Conservation (phyloP, 306 rosid species). For the Astragalus membranaceus region DNA sequence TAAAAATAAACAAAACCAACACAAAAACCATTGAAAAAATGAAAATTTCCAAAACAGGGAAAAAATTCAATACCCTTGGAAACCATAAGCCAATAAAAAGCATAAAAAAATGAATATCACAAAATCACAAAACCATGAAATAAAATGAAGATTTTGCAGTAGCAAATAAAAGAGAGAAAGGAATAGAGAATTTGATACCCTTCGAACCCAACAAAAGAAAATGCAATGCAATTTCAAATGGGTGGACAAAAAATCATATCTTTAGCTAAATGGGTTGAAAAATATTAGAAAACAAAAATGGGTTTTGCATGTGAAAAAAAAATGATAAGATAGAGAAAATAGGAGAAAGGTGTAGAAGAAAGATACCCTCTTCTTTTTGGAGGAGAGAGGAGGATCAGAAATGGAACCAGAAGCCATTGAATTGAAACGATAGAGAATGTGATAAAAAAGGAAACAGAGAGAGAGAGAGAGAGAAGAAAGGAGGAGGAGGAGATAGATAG, state of each 20-base stretch:
- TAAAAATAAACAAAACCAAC: background rate
- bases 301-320: background rate
- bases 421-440: constrained; percentile 24
- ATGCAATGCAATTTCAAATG: background rate
- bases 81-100: background rate
- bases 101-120: background rate
- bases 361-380: constrained; percentile 42
- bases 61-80: background rate
- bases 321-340: background rate
- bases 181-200: background rate
- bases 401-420: constrained; percentile 39
- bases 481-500: constrained; percentile 21
- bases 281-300: background rate
- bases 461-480: background rate
- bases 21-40: background rate
- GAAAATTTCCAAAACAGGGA: background rate
- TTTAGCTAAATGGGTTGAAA: background rate
- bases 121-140: background rate
- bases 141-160: background rate
- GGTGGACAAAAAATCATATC: background rate
- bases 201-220: background rate
- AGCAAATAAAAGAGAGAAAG: background rate
- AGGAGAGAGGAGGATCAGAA: constrained; percentile 28
- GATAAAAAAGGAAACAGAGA: background rate
- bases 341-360: background rate